A percentile compares a stretch with the other conserved stretches of the same genome.
Conservation (phyloP, 495 filamentous ascomycete species). For the Aspergillus hancockii region DNA sequence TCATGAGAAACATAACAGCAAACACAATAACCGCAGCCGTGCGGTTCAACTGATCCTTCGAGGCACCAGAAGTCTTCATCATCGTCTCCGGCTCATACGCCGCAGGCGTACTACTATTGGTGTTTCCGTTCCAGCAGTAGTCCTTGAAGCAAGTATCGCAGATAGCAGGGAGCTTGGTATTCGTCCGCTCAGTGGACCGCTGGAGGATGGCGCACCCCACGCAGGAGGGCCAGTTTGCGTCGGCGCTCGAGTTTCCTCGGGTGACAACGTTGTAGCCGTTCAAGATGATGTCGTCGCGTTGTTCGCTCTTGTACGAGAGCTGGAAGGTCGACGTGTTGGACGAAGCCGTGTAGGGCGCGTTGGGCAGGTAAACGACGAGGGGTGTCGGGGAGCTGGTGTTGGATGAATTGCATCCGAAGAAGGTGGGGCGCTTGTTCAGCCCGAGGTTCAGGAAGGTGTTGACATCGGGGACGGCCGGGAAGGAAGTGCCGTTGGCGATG, state of each 20-base stretch:
- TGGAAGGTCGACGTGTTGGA: conserved; percentile 75
- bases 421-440: conserved; percentile 79
- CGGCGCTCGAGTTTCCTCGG: conserved; percentile 70
- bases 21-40: conserved; percentile 10
- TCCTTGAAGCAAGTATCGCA: conserved; percentile 70
- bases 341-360: conserved; percentile 69
- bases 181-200: conserved; percentile 64
- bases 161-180: conserved; percentile 56
- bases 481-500: conserved; percentile 77
- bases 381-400: conserved; percentile 57
- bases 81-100: conserved; percentile 20
- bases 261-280: conserved; percentile 86
- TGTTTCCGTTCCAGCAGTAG: conserved; percentile 86
- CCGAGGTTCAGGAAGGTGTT: conserved; percentile 84
- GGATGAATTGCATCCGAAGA: conserved; percentile 81
- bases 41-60: conserved; percentile 5
- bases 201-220: conserved; percentile 80
- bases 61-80: conserved; percentile 4
- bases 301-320: conserved; percentile 53
- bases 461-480: conserved; percentile 74
- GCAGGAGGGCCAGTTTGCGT: conserved; percentile 70
- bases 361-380: conserved; percentile 82
- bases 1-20: conserved; percentile 50
- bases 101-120: conserved; percentile 39
- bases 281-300: conserved; percentile 72